A percentile compares a stretch with the other conserved stretches of the same genome.
Evolutionary conservation across 495 filamentous ascomycete species (phyloP).

Genomic region (Baudoinia panamericana): DNA sequence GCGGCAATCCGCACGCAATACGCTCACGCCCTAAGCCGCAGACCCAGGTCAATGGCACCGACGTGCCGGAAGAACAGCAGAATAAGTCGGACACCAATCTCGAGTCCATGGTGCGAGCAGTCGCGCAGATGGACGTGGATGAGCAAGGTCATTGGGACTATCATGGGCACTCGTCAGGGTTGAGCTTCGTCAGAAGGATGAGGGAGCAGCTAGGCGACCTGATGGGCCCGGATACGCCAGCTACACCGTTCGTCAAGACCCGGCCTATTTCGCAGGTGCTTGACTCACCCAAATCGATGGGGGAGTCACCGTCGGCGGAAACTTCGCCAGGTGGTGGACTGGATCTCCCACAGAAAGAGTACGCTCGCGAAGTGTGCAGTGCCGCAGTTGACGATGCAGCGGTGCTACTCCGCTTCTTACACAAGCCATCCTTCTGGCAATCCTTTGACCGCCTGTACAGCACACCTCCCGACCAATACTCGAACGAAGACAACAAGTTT

Average conservation of each 20-base stretch:
- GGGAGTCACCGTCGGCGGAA: constrained; percentile 46
- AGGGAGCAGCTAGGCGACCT: constrained; percentile 72
- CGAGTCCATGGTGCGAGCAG: constrained; percentile 88
- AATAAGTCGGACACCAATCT: constrained; percentile 57
- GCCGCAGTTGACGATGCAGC: constrained; percentile 75
- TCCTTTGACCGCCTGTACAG: constrained; percentile 72
- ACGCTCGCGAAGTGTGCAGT: constrained; percentile 56
- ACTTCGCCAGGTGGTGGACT: constrained; percentile 2
- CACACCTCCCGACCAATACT: constrained; percentile 51
- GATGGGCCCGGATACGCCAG: constrained; percentile 33
- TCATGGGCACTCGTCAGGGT: constrained; percentile 81
- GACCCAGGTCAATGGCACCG: neutral
- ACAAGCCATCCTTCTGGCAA: constrained; percentile 70
- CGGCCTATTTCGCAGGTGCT: constrained; percentile 40
- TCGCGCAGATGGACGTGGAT: constrained; percentile 79
- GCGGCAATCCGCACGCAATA: constrained; percentile 10
- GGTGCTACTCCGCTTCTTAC: constrained; percentile 72
- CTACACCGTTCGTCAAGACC: constrained; percentile 29
- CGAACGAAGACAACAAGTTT: constrained; percentile 64
- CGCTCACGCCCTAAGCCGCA: neutral
- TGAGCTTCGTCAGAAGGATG: constrained; percentile 73
- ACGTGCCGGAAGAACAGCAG: constrained; percentile 14
- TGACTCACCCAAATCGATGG: constrained; percentile 58
- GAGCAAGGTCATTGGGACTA: constrained; percentile 91
- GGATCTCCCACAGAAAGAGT: constrained; percentile 51